A percentile compares a stretch with the other conserved stretches of the same genome.
Evolutionary conservation across 2,329 filamentous ascomycete genomes (phyloP).

Genomic region (Diaporthe sp.): DNA sequence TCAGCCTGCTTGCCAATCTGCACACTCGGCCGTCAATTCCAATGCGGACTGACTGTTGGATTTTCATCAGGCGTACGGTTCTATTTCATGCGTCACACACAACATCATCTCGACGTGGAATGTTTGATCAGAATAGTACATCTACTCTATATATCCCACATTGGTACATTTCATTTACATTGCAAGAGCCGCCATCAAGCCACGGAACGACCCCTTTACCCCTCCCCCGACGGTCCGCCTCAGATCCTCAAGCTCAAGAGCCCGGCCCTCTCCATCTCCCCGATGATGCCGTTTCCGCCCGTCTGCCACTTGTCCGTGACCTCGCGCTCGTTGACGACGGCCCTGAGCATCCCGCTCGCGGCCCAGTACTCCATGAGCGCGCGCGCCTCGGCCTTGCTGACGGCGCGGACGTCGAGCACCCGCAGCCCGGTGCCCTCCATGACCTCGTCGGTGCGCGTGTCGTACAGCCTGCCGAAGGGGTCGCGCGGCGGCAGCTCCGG

Average conservation of each 20-base stretch:
- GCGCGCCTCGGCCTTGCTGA: conserved; percentile 82
- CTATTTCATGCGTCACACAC: not conserved
- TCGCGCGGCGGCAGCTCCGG: conserved; percentile 55
- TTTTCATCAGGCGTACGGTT: too few species aligned
- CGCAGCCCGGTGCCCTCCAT: conserved; percentile 60
- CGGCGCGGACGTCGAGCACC: conserved; percentile 72
- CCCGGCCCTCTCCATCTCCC: conserved; percentile 83
- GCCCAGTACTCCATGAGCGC: conserved; percentile 95
- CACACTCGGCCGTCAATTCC: not conserved
- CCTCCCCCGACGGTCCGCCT: conserved; percentile 29
- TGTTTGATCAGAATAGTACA: not conserved
- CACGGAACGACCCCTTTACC: not conserved
- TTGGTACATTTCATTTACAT: conserved; percentile 39
- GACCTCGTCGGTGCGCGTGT: conserved; percentile 67
- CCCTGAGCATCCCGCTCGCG: conserved; percentile 82
- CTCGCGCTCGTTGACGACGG: conserved; percentile 76
- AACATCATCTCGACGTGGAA: not conserved
- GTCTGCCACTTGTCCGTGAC: conserved; percentile 89
- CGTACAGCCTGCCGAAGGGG: conserved; percentile 70
- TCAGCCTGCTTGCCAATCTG: not conserved
- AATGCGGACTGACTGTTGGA: too few species aligned
- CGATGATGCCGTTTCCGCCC: conserved; percentile 84
- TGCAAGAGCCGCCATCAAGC: not conserved
- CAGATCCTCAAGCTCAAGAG: conserved; percentile 64
- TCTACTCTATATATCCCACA: not conserved